Evolutionary conservation across 768 basidiomycete genomes (phyloP), one percentile per base, ranked within the genome.

Genomic region (Leucogyrophana mollusca): DNA sequence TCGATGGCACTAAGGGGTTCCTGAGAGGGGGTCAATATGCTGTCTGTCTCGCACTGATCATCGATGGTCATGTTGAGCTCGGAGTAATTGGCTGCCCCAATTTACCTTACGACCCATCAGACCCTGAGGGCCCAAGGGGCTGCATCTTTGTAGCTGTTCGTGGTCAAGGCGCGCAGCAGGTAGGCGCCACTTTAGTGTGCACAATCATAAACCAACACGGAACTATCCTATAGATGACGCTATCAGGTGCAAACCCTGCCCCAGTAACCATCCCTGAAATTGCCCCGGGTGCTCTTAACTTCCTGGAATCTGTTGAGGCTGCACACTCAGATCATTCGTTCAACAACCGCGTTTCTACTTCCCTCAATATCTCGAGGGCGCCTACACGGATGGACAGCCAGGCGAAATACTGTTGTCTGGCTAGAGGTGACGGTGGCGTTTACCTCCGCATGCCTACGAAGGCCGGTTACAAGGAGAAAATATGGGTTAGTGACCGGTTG

Each of bases 21-120:
- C 73, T 95, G 17, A 80, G 94, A 4, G 91, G 91, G 3, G 91
- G 87, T 47, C 94, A 96, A 64, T 96, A 92, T 60, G 93, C 93
- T 4, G 90, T 96, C 16, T 95, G 94, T 64, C 68, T 96, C 9
- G 86, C 92, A 0, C 72, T 96, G 45, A 82, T 95, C 58, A 74
- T 90, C 34, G 82, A 94, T 52, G 77, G 86, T 0, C 64, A 82
- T 42, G 89, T 92, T 27, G 74, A 90, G 59, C 73, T 96, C 2
- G 93, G 90, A 4, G 82, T 94, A 14, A 85, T 94, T 54, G 93
- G 92, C 6, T 96, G 94, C 64, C 95, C 95, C 1, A 99, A 99
- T 65, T 73, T 98, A 14, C 87, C 83, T 9, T 66, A 82, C 32
- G 72, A 81, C 54, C 64, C 68, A 3, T 53, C 64, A 1, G 65